These are phyloP conservation scores for Spiraea crenata DNA, from an alignment of 331 rosid species.

Conservation along the genomic window DNA sequence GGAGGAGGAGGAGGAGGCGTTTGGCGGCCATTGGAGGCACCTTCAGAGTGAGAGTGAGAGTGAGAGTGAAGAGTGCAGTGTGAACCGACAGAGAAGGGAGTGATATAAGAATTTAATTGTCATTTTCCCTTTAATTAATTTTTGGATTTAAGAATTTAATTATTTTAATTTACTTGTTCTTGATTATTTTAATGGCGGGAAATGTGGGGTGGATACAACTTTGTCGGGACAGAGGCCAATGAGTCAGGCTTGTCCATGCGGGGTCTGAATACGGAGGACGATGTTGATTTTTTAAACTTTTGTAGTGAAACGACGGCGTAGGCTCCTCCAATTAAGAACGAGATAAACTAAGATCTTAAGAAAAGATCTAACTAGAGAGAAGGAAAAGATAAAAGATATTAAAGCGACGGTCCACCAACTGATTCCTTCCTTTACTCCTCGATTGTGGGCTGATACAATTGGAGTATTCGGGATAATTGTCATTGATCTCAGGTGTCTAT, in stretches of 20 bases:
- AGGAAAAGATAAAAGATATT: not conserved
- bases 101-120: constrained; percentile 20
- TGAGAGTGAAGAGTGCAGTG: not conserved
- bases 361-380: too few relatives aligned
- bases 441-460: too few relatives aligned
- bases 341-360: too few relatives aligned
- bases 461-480: too few relatives aligned
- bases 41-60: constrained; percentile 17
- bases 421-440: constrained; percentile 7
- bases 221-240: constrained; percentile 6
- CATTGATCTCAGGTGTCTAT: too few relatives aligned
- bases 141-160: not conserved
- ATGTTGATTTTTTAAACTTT: not conserved
- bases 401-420: not conserved
- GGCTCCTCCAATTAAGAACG: too few relatives aligned
- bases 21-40: constrained; percentile 7
- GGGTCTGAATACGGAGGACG: constrained; percentile 16
- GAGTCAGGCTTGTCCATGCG: constrained; percentile 22
- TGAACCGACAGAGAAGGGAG: constrained; percentile 20
- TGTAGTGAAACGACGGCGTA: not conserved
- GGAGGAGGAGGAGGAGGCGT: constrained; percentile 17
- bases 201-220: constrained; percentile 3
- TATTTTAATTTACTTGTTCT: not conserved
- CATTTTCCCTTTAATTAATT: not conserved
- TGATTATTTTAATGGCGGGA: not conserved